Evolutionary conservation across 495 filamentous ascomycete genomes (phyloP).

Genomic region (Pseudevernia furfuracea): DNA sequence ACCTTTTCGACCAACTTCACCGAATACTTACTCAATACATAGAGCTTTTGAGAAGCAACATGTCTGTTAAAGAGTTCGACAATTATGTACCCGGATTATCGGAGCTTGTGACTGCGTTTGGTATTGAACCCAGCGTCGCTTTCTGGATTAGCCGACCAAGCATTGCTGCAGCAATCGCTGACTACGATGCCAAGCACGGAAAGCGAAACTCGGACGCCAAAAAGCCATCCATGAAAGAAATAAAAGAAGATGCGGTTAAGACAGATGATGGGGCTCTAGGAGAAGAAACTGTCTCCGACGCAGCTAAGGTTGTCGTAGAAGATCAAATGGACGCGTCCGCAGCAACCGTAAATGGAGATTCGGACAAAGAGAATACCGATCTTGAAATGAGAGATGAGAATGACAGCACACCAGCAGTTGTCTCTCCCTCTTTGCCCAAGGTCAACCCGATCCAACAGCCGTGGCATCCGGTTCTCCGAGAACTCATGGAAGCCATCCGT

Average conservation of each 20-base stretch:
- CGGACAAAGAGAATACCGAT: slow-evolving; percentile 2
- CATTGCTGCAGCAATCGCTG: slow-evolving; percentile 48
- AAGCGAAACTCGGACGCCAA: slow-evolving; percentile 16
- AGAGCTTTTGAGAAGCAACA: slow-evolving; percentile 73
- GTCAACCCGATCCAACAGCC: slow-evolving; percentile 31
- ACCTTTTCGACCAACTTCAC: slow-evolving; percentile 84
- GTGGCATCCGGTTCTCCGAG: slow-evolving; percentile 67
- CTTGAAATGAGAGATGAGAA: slow-evolving; percentile 4
- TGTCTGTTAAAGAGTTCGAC: slow-evolving; percentile 73
- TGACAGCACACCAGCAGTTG: slow-evolving; percentile 1
- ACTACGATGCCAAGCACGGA: slow-evolving; percentile 33
- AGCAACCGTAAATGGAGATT: neutral
- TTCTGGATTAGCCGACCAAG: slow-evolving; percentile 79
- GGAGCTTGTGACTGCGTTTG: slow-evolving; percentile 67
- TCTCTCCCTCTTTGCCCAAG: slow-evolving; percentile 2
- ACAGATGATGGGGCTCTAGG: slow-evolving; percentile 24
- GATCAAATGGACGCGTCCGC: slow-evolving; percentile 10
- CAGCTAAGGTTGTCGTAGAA: neutral
- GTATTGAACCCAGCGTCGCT: slow-evolving; percentile 71
- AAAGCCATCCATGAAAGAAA: slow-evolving; percentile 21
- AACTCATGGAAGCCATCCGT: slow-evolving; percentile 61
- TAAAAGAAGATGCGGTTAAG: slow-evolving; percentile 19
- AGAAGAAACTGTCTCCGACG: slow-evolving; percentile 4
- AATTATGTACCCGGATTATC: slow-evolving; percentile 67
- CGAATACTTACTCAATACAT: slow-evolving; percentile 77